A percentile compares a stretch with the other conserved stretches of the same genome.
Conservation (phyloP, 371 early-diverging fungal species). For the Lichtheimia ramosa region DNA sequence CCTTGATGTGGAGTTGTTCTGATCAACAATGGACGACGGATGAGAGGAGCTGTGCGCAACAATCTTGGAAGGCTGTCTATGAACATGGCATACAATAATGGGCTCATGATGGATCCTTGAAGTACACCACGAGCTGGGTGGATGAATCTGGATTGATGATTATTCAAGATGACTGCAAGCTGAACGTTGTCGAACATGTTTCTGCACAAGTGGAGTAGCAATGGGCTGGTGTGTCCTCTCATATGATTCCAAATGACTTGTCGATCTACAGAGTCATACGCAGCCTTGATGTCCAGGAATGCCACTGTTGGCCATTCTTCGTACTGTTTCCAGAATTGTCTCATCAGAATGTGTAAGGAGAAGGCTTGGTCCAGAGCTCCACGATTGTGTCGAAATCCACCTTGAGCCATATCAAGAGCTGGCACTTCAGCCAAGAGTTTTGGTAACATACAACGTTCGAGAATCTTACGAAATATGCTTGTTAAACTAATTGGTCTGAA, state of each 20-base stretch:
- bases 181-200: constrained; percentile 19
- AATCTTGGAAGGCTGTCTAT: constrained; percentile 18
- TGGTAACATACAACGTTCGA: constrained; percentile 14
- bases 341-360: constrained; percentile 15
- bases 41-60: constrained; percentile 2
- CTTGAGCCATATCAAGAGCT: constrained; percentile 20
- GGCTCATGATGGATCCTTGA: constrained; percentile 27
- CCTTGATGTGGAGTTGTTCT: background rate
- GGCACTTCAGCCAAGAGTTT: background rate
- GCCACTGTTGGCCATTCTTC: constrained; percentile 5
- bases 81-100: constrained; percentile 24
- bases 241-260: constrained; percentile 13
- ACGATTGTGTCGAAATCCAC: constrained; percentile 17
- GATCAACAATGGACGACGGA: background rate
- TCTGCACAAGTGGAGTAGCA: constrained; percentile 1
- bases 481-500: constrained; percentile 21
- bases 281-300: constrained; percentile 32
- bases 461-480: constrained; percentile 13
- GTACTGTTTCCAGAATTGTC: background rate
- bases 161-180: constrained; percentile 7
- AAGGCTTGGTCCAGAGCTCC: constrained; percentile 25
- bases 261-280: constrained; percentile 14
- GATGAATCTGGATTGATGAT: constrained; percentile 7
- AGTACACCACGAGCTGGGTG: constrained; percentile 18
- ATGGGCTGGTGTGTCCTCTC: background rate